Evolutionary conservation across 441 rosid species (phyloP), one percentile per base, ranked within the genome.

Genomic region (Populus hybrid): DNA sequence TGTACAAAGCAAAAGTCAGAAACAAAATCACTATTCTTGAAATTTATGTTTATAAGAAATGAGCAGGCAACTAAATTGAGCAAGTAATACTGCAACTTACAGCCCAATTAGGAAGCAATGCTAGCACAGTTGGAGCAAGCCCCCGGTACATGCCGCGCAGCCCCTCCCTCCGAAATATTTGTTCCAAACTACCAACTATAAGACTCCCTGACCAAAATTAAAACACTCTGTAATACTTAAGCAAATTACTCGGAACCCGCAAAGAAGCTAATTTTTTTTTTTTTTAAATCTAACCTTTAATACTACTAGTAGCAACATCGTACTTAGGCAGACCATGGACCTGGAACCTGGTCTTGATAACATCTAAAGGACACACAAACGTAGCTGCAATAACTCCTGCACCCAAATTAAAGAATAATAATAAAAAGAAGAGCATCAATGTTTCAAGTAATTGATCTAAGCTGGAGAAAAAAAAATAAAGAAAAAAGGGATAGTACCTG

Each of bases 71-170:
- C 53, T 10, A 65, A 81, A 70, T 18, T 59, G 38, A 57, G 63
- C 12, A 30, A 30, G 59, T 8, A 75, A 69, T 35, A 9, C 23
- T 20, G 2, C 65, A 30, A 68, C 93, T 88, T 84, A 95, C 99
- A 23, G 98, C 97, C 99, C 99, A 95, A 77, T 90, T 95, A 18
- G 99, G 99, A 74, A 95, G 97, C 67, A 95, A 82, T 40, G 99
- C 99, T 75, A 94, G 28, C 72, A 95, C 85, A 16, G 97, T 95
- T 72, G 99, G 97, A 69, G 97, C 86, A 71, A 94, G 97, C 50
- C 98, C 99, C 71, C 94, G 90, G 67, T 95, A 95, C 92, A 95
- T 74, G 70, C 99, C 99, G 69, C 85, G 89, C 74, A 90, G 35
- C 16, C 99, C 97, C 81, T 94, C 97, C 73, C 81, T 87, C 79